Base-by-base conservation (phyloP, 2,329 filamentous ascomycete genomes). In the Ascochyta rabiei region DNA sequence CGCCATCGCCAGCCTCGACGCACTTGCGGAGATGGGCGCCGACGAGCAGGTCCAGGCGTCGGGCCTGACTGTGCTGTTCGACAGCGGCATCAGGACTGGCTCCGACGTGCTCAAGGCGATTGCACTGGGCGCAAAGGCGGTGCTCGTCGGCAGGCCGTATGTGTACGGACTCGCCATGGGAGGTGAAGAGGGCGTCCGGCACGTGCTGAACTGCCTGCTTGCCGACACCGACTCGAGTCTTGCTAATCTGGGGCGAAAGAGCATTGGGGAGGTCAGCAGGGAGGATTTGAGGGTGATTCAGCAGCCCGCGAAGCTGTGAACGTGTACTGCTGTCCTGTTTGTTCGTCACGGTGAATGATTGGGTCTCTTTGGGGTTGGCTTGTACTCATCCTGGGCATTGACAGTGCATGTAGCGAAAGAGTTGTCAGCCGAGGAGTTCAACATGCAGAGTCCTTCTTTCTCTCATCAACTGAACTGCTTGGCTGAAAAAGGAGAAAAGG, bases 151-250 rank as follows among this genome's bases (percentile, higher is more conserved):
- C 6, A 56, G 74, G 8, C 73, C 73, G 18, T 75, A 71, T 46
- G 64, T 70, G 2, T 76, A 74, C 44, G 75, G 75, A 1, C 60
- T 77, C 8, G 71, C 71, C 0, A 75, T 75, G 52, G 70, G 68
- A 2, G 75, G 74, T 4, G 70, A 76, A 51, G 66, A 60, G 31
- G 74, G 74, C 3, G 74, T 76, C 4, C 68, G 68, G 39, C 74
- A 76, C 57, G 72, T 76, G 5, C 58, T 76, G 13, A 61, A 68
- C 10, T 71, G 70, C 40, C 48, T 75, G 45, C 55, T 73, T 15
- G 71, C 69, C 0, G 56, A 57, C 30, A 72, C 65, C 1, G 72
- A 75, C 24, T 72, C 66, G 23, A 71, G 67, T 19, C 51, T 75
- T 44, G 71, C 67, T 0, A 74, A 73, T 43, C 45, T 74, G 10